Evolutionary conservation across 805 yeast species (phyloP), one percentile per base, ranked within the genome.

Genomic region (Starmerella bombicola): DNA sequence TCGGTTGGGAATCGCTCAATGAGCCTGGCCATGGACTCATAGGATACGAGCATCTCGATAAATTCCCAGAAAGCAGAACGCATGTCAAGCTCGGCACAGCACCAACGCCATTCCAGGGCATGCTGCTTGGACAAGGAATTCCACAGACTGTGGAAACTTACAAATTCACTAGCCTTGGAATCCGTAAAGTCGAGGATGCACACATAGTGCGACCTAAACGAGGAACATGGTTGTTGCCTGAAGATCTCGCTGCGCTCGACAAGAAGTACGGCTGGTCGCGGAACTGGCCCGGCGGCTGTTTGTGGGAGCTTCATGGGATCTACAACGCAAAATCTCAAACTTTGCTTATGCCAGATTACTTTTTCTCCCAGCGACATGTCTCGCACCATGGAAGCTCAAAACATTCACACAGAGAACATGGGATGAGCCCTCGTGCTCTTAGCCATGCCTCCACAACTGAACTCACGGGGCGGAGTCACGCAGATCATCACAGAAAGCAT

Each of bases 21-120:
- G 96, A 85, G 58, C 95, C 95, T 9, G 80, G 74, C 49, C 56
- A 64, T 37, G 95, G 96, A 0, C 68, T 76, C 42, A 68, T 79
- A 38, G 93, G 88, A 0, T 68, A 69, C 36, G 60, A 62, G 3
- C 68, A 81, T 54, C 59, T 86, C 23, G 64, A 35, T 38, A 34
- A 35, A 38, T 39, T 47, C 29, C 51, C 54, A 8, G 33, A 35
- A 4, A 33, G 39, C 34, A 42, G 40, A 4, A 39, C 45, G 8
- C 77, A 77, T 41, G 67, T 88, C 36, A 70, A 79, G 42, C 67
- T 84, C 3, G 88, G 86, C 2, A 76, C 88, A 1, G 74, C 85
- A 0, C 97, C 98, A 0, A 79, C 93, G 0, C 77, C 78, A 0
- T 74, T 76, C 47, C 80, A 88, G 60, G 63, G 80, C 2, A 65